These are phyloP conservation scores for Erucastrum elatum DNA, from an alignment of 345 rosid species.

Conservation along the genomic window DNA sequence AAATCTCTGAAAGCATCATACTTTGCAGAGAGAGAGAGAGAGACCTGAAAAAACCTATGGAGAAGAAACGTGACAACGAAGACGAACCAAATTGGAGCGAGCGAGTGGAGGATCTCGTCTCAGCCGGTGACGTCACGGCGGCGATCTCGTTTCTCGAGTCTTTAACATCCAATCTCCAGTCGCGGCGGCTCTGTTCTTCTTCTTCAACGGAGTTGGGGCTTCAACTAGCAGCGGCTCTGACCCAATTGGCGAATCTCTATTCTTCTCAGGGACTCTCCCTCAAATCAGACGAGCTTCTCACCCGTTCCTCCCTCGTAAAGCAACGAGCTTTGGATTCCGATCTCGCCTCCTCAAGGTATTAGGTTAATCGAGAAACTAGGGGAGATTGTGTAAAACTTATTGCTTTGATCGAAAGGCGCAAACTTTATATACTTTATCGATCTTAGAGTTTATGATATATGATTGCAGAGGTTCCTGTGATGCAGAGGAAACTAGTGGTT, in stretches of 20 bases:
- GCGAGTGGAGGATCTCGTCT: constrained; percentile 71
- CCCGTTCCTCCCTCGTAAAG: constrained; percentile 60
- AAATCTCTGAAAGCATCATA: constrained; percentile 17
- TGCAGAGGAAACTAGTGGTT: constrained; percentile 21
- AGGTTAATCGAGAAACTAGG: not conserved
- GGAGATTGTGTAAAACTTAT: not conserved
- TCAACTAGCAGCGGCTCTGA: constrained; percentile 60
- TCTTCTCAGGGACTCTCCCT: constrained; percentile 75
- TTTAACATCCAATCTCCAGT: constrained; percentile 44
- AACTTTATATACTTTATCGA: constrained; percentile 3
- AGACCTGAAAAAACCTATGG: constrained; percentile 20
- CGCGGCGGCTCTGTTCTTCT: constrained; percentile 28
- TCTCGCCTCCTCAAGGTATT: constrained; percentile 44
- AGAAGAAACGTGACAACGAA: constrained; percentile 22
- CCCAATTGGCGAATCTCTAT: constrained; percentile 65
- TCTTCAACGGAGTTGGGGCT: constrained; percentile 40
- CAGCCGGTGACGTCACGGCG: constrained; percentile 54
- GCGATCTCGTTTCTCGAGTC: constrained; percentile 76
- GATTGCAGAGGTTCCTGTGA: constrained; percentile 38
- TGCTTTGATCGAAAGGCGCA: not conserved
- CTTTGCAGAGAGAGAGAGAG: not conserved
- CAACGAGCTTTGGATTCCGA: constrained; percentile 41
- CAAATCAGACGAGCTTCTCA: constrained; percentile 63
- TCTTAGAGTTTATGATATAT: constrained; percentile 4
- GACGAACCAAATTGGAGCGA: constrained; percentile 70